Evolutionary conservation across 371 early-diverging fungal genomes (phyloP), one percentile per base, ranked within the genome.

Genomic region (Syncephalastrum racemosum): DNA sequence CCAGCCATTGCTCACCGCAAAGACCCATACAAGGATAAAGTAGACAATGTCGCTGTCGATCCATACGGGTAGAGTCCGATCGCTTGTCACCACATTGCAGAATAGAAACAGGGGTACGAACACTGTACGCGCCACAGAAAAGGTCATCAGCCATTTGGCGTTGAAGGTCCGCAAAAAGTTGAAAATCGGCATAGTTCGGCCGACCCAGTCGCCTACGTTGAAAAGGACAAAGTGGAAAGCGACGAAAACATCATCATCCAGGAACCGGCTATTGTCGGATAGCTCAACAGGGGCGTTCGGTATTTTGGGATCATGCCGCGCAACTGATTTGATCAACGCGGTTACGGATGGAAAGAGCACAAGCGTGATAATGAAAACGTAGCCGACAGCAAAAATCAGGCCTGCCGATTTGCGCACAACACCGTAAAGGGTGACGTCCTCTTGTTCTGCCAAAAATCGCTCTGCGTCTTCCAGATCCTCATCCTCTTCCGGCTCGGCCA

Each of bases 291-390:
- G 45, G 15, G 40, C 23, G 41, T 19, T 49, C 22, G 67, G 61
- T 31, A 31, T 31, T 8, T 55, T 50, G 8, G 75, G 57, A 13
- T 56, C 48, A 31, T 64, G 72, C 44, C 71, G 67, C 12, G 46
- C 51, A 10, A 71, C 65, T 0, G 92, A 89, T 42, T 79, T 82
- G 60, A 91, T 86, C 14, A 83, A 70, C 0, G 87, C 76, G 0
- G 91, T 90, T 43, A 91, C 76, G 3, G 93, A 86, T 1, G 93
- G 93, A 68, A 88, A 93, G 15, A 92, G 60, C 24, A 84, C 75
- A 16, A 93, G 63, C 0, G 93, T 93, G 52, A 90, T 66, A 0
- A 75, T 59, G 68, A 90, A 91, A 18, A 81, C 74, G 39, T 88
- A 68, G 10, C 72, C 62, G 3, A 90, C 75, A 14, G 84, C 70